A percentile compares a stretch with the other conserved stretches of the same genome.
Evolutionary conservation across 2,329 filamentous ascomycete species (phyloP).

Genomic region (Fusarium sp.): DNA sequence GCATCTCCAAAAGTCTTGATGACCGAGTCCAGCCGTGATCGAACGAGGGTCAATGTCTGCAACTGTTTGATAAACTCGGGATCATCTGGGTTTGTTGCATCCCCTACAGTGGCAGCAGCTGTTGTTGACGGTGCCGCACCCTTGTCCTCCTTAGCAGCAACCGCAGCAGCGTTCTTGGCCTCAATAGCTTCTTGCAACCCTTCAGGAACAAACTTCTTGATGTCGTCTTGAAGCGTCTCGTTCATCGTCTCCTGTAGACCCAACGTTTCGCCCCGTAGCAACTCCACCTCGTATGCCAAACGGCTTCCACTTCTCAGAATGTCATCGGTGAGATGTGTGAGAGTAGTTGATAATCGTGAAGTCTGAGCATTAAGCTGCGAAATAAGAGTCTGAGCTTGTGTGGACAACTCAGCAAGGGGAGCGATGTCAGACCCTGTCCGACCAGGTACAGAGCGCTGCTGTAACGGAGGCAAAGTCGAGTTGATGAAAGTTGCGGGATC

Average conservation of each 20-base stretch:
- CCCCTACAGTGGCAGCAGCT: conserved; percentile 5
- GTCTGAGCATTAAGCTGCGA: conserved; percentile 91
- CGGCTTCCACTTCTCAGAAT: conserved; percentile 90
- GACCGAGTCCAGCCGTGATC: conserved; percentile 85
- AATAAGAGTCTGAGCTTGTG: conserved; percentile 84
- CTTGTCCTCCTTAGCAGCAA: conserved; percentile 35
- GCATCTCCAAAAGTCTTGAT: conserved; percentile 94
- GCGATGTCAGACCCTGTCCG: conserved; percentile 55
- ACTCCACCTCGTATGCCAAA: conserved; percentile 93
- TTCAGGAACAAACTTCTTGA: conserved; percentile 76
- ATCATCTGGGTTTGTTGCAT: conserved; percentile 54
- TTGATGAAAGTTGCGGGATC: conserved; percentile 91
- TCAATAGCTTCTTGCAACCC: conserved; percentile 55
- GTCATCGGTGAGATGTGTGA: conserved; percentile 94
- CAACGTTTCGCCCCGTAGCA: conserved; percentile 87
- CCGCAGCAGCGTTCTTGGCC: conserved; percentile 34
- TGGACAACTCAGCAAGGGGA: conserved; percentile 80
- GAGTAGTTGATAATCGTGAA: conserved; percentile 79
- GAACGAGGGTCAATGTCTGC: conserved; percentile 84
- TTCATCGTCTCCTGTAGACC: conserved; percentile 83
- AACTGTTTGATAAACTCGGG: conserved; percentile 81
- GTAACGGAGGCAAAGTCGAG: conserved; percentile 76
- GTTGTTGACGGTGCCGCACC: conserved; percentile 43
- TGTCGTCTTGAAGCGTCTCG: conserved; percentile 77
- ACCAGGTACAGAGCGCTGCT: conserved; percentile 54